These are phyloP conservation scores for Rutstroemia sp. DNA, from an alignment of 2,329 filamentous ascomycete species.

Conservation along the genomic window DNA sequence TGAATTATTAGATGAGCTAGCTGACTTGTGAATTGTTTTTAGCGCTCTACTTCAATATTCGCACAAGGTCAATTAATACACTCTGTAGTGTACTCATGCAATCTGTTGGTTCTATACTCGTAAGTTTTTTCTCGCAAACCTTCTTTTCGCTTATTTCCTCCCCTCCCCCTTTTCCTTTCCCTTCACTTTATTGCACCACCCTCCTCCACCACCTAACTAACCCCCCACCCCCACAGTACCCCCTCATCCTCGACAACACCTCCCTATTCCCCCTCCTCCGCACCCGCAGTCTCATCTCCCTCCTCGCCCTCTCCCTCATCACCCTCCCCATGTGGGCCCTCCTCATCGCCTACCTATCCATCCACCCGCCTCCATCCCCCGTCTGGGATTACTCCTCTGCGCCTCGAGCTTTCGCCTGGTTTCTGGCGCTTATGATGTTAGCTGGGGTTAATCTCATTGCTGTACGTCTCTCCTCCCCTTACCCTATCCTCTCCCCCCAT, in stretches of 20 bases:
- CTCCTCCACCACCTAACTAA: background rate
- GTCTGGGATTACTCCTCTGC: background rate
- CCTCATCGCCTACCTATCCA: background rate
- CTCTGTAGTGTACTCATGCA: background rate
- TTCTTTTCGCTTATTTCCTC: background rate
- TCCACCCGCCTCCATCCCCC: background rate
- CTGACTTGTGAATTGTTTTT: background rate
- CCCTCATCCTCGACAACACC: background rate
- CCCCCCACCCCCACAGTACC: background rate
- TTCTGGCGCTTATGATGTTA: background rate
- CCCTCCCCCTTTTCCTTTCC: background rate
- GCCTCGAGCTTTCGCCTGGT: background rate
- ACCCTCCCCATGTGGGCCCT: background rate
- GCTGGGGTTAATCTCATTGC: background rate
- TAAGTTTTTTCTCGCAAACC: background rate
- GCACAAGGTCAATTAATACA: background rate
- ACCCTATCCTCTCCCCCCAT: no score
- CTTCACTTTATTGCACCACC: no score
- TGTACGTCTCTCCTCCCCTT: background rate
- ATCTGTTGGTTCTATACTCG: background rate
- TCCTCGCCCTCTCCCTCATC: background rate
- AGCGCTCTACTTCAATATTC: background rate
- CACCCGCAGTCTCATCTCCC: background rate
- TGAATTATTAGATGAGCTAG: background rate
- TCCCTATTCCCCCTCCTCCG: background rate